phyloP scores from a whole-genome alignment of 2,329 filamentous ascomycete species.

The Apiospora arundinis region DNA sequence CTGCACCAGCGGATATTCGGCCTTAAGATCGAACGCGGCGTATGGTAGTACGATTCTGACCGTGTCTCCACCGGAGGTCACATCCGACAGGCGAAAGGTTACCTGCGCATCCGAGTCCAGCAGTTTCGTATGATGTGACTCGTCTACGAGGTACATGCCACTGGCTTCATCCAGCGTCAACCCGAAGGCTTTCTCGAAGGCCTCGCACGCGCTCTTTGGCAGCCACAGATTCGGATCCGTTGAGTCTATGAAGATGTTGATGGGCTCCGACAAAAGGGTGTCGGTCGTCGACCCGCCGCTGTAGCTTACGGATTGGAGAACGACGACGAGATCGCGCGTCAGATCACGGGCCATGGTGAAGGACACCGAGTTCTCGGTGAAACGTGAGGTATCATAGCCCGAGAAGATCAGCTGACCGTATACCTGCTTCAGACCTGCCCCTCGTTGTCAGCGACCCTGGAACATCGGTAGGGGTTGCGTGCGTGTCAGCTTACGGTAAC shows the following conservation, averaged over 20 bases:
- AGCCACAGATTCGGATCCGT: slow-evolving; percentile 46
- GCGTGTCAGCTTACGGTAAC: slow-evolving; percentile 41
- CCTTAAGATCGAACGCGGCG: slow-evolving; percentile 41
- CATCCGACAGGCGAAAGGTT: slow-evolving; percentile 42
- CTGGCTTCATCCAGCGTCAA: slow-evolving; percentile 36
- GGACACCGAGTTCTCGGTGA: slow-evolving; percentile 44
- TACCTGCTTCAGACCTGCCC: slow-evolving; percentile 43
- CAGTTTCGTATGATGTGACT: slow-evolving; percentile 39
- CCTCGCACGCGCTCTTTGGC: slow-evolving; percentile 39
- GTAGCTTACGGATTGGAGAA: slow-evolving; percentile 46
- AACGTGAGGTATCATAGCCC: slow-evolving; percentile 49
- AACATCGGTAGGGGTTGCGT: neutral
- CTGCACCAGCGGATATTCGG: slow-evolving; percentile 37
- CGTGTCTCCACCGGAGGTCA: slow-evolving; percentile 38
- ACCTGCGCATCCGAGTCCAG: slow-evolving; percentile 42
- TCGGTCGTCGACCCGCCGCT: slow-evolving; percentile 39
- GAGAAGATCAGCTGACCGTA: slow-evolving; percentile 48
- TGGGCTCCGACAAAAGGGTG: slow-evolving; percentile 41
- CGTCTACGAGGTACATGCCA: slow-evolving; percentile 44
- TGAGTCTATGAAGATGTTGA: slow-evolving; percentile 45
- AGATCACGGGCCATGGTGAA: slow-evolving; percentile 44
- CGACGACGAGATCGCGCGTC: slow-evolving; percentile 45
- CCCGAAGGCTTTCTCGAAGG: slow-evolving; percentile 43
- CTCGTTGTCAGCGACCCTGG: neutral
- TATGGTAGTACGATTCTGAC: slow-evolving; percentile 43